Evolutionary conservation across 2,329 filamentous ascomycete species (phyloP).

Genomic region (Aspergillus texensis): DNA sequence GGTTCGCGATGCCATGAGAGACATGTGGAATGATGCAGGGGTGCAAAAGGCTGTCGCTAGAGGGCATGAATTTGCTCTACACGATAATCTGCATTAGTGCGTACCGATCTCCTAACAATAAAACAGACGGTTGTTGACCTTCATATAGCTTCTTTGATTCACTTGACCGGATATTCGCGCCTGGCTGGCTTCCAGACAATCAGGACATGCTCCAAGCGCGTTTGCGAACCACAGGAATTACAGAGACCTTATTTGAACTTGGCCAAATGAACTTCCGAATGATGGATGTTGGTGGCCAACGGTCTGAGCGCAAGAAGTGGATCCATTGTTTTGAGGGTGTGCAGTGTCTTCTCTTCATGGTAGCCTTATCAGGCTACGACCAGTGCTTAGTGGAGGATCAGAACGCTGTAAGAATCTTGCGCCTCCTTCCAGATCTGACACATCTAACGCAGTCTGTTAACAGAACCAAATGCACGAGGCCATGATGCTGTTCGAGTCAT

Average conservation of each 20-base stretch:
- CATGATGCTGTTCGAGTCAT: slow-evolving; percentile 82
- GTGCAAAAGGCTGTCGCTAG: slow-evolving; percentile 86
- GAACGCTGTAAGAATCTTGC: slow-evolving; percentile 73
- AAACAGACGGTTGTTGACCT: slow-evolving; percentile 13
- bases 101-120: slow-evolving; percentile 37
- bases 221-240: slow-evolving; percentile 91
- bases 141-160: slow-evolving; percentile 75
- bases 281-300: slow-evolving; percentile 92
- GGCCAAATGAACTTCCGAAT: slow-evolving; percentile 93
- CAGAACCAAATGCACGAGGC: slow-evolving; percentile 92
- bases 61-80: slow-evolving; percentile 94
- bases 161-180: slow-evolving; percentile 73
- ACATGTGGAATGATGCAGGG: slow-evolving; percentile 79
- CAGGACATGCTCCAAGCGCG: slow-evolving; percentile 92
- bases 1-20: slow-evolving; percentile 75
- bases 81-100: slow-evolving; percentile 94
- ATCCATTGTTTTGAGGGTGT: slow-evolving; percentile 96
- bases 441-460: slow-evolving; percentile 17
- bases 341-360: slow-evolving; percentile 87
- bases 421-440: background rate
- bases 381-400: slow-evolving; percentile 96
- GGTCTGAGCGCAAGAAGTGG: slow-evolving; percentile 96
- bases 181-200: slow-evolving; percentile 83
- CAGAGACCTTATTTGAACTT: slow-evolving; percentile 89
- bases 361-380: slow-evolving; percentile 94